Percentiles rank a stretch among this genome's conserved stretches.
phyloP scores from a whole-genome alignment of 345 rosid species.

The Mallotus nudiflorus region DNA sequence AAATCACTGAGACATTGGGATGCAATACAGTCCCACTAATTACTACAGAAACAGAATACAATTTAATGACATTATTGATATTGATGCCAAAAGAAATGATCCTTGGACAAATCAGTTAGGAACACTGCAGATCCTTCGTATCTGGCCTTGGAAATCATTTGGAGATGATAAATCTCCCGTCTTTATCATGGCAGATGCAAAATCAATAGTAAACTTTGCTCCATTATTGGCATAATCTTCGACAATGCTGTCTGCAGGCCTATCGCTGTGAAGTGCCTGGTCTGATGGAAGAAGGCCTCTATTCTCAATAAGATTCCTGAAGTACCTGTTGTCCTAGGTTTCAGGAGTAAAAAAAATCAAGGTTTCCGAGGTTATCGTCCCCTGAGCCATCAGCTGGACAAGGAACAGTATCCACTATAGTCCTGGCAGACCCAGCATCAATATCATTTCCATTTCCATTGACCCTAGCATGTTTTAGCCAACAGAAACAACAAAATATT shows the following conservation, averaged over 20 bases:
- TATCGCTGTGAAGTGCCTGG: slow-evolving; percentile 7
- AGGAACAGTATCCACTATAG: not conserved
- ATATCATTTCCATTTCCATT: not conserved
- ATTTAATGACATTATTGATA: too few species aligned
- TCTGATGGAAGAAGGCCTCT: slow-evolving; percentile 11
- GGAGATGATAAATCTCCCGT: slow-evolving; percentile 1
- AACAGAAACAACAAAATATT: too few species aligned
- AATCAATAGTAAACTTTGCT: not conserved
- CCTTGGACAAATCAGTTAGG: not conserved
- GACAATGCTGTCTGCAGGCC: not conserved
- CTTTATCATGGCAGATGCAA: slow-evolving; percentile 7
- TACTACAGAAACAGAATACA: too few species aligned
- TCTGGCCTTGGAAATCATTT: not conserved
- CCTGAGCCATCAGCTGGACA: slow-evolving; percentile 13
- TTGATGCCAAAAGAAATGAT: too few species aligned
- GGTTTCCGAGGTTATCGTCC: not conserved
- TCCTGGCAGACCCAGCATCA: slow-evolving; percentile 2
- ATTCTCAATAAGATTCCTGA: not conserved
- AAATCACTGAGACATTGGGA: too few species aligned
- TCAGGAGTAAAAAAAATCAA: not conserved
- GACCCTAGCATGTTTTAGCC: not conserved
- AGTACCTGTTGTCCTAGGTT: not conserved
- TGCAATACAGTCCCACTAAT: too few species aligned
- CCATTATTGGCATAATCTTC: not conserved
- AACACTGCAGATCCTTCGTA: slow-evolving; percentile 2